Conservation (phyloP, 2,329 filamentous ascomycete genomes). For the Fonsecaea pugnacius region DNA sequence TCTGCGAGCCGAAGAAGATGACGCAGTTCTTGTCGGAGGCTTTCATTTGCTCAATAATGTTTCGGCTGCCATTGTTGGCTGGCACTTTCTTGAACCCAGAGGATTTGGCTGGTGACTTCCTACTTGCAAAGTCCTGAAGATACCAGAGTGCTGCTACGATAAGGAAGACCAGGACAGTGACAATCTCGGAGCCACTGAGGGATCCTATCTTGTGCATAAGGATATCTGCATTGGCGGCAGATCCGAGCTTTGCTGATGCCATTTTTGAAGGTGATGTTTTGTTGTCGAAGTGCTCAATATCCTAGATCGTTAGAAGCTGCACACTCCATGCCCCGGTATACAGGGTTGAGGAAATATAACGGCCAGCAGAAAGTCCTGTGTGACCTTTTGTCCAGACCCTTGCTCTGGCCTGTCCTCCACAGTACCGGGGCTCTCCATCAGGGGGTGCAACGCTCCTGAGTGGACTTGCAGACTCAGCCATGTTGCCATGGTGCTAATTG, state of each 20-base stretch:
- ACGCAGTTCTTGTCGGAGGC: constrained; percentile 96
- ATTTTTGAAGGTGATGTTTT: background rate
- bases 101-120: background rate
- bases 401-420: background rate
- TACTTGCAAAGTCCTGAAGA: background rate
- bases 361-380: background rate
- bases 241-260: background rate
- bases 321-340: background rate
- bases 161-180: background rate
- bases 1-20: constrained; percentile 98
- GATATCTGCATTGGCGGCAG: background rate
- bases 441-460: background rate
- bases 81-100: background rate
- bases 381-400: background rate
- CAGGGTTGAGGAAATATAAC: background rate
- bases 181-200: background rate
- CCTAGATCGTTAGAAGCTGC: background rate
- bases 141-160: background rate
- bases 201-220: background rate
- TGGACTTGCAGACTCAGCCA: background rate
- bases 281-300: background rate
- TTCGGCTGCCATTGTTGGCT: background rate
- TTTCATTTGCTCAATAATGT: constrained; percentile 74
- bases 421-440: background rate
- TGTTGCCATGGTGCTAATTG: background rate